Base-by-base conservation (phyloP, 2,329 filamentous ascomycete genomes). In the Fusarium buharicum region DNA sequence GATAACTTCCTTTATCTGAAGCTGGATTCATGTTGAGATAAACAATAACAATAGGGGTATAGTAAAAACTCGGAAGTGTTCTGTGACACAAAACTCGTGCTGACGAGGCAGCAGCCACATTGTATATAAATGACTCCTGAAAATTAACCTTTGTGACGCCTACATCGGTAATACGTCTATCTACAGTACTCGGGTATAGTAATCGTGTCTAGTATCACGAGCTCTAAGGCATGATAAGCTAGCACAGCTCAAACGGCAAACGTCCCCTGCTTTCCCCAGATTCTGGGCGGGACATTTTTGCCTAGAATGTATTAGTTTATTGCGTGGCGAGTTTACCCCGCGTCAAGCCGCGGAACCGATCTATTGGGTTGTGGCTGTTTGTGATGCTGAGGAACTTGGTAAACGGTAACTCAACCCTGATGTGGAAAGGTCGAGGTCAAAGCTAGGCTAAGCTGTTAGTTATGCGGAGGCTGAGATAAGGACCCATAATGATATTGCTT, bases 361-460 rank as follows among this genome's bases (percentile, higher is more conserved):
- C 22, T 12, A 13, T 40, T 53, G 56, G 53, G 49, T 59, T 50
- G 44, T 31, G 34, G 44, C 34, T 58, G 20, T 16, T 43, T 9
- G 33, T 53, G 51, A 13, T 40, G 20, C 27, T 45, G 20, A 11
- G 30, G 31, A 46, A 27, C 43, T 33, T 17, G 24, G 4, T 7
- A 16, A 20, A 46, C 56, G 62, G 62, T 14, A 62, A 64, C 52
- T 64, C 62, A 56, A 11, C 36, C 62, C 62, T 50, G 52, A 65
- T 50, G 13, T 12, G 62, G 61, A 59, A 64, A 45, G 41, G 62
- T 39, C 11, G 12, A 20, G 50, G 30, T 30, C 17, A 14, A 14
- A 14, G 17, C 17, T 14, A 20, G 36, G 17, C 36, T 20, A 20
- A 20, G 18, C 5, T 22, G 18, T 22, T 38, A 11, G 17, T 22